A percentile compares a stretch with the other conserved stretches of the same genome.
These are phyloP conservation scores for Ophiostoma ips DNA, from an alignment of 2,329 filamentous ascomycete species.

Conservation along the genomic window DNA sequence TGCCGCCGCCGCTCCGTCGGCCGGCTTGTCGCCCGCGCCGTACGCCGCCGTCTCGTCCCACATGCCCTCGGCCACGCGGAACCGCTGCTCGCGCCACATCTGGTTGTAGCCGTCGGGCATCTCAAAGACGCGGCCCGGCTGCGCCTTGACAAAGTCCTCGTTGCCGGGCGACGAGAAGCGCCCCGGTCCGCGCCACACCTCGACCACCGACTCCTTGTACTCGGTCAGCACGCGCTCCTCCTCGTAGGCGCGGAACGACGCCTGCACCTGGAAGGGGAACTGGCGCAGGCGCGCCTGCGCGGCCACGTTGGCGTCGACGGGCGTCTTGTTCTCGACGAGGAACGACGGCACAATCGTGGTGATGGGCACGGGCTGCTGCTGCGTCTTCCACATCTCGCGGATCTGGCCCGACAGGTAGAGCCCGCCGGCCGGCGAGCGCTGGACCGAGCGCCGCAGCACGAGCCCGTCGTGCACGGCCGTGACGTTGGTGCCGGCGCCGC, in stretches of 20 bases:
- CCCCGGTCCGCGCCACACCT: conserved; percentile 76
- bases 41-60: conserved; percentile 77
- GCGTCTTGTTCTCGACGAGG: conserved; percentile 72
- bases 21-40: conserved; percentile 13
- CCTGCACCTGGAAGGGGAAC: conserved; percentile 46
- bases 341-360: conserved; percentile 63
- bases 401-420: conserved; percentile 85
- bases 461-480: conserved; percentile 90
- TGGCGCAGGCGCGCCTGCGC: conserved; percentile 62
- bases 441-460: conserved; percentile 79
- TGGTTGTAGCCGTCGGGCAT: conserved; percentile 96
- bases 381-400: conserved; percentile 56
- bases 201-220: conserved; percentile 95
- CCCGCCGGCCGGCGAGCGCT: conserved; percentile 73
- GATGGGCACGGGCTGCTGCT: conserved; percentile 29
- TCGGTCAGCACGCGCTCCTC: conserved; percentile 89
- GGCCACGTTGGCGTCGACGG: conserved; percentile 74
- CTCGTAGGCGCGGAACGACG: conserved; percentile 68
- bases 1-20: conserved; percentile 17
- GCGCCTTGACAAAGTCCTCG: conserved; percentile 58
- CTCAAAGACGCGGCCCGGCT: conserved; percentile 80
- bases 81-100: conserved; percentile 82
- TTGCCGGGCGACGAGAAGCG: conserved; percentile 52
- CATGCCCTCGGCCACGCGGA: conserved; percentile 72
- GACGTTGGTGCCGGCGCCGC: conserved; percentile 75